Base-by-base conservation (phyloP, 169 alveolate genomes). In the Miamiensis avidus region DNA sequence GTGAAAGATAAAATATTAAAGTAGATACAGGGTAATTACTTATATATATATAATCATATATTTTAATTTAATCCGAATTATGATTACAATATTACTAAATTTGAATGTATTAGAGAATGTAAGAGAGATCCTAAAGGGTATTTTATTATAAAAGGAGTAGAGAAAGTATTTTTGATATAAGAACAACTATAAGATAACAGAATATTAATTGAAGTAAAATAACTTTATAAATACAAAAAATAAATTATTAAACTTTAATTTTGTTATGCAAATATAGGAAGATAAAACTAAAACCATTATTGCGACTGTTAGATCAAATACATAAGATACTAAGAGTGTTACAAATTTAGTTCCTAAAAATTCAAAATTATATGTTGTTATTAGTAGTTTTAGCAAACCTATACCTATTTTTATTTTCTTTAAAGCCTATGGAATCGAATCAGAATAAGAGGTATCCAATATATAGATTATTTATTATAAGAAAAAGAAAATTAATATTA, bases 71-170 rank as follows among this genome's bases (percentile, higher is more conserved):
- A 98, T 81, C 88, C n/a, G 99, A 89, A 99, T 99, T 0, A 99
- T 99, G 64, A 99, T 99, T 99, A 93, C 99, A 82, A 97, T 99
- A 72, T 82, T 82, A 20, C 64, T 49, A 30, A 82, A 82, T 25
- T 81, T 84, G 16, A 82, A 86, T 65, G 32, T 87, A 64, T 34
- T 74, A 26, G 87, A 27, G 99, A 96, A 85, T 97, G 99, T 75
- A 99, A 99, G 15, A 97, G 96, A 87, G 99, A 98, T 85, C 99
- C 99, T 16, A 99, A 99, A 78, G 99, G 99, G 29, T 99, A 99
- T 93, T 99, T 99, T 94, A 98, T 99, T 34, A 98, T 99, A 32
- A 97, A 97, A 91, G 99, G 99, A 25, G 98, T 98, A 1, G 99
- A 99, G 91, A 99, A 99, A 91, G 99, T 82, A 25, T 91, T 98